Conservation (phyloP, 352 stramenopile species). For the Globisporangium iwayamae region DNA sequence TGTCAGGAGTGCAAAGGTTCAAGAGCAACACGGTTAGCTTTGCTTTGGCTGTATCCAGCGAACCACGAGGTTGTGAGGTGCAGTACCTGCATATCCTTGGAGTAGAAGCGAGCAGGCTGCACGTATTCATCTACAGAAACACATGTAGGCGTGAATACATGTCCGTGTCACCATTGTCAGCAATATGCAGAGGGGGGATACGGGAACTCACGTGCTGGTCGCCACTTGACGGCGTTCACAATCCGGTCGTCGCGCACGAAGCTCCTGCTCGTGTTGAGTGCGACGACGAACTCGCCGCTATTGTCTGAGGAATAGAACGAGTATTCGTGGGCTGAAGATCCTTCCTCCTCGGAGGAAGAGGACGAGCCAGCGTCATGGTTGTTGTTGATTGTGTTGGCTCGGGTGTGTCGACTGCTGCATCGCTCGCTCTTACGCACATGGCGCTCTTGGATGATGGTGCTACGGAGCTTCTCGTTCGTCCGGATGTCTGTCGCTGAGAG, state of each 20-base stretch:
- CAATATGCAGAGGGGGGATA: not conserved
- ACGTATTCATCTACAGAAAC: conserved; percentile 8
- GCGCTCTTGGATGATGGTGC: conserved; percentile 30
- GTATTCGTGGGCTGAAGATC: conserved; percentile 10
- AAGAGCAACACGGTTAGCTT: not conserved
- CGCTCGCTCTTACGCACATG: conserved; percentile 19
- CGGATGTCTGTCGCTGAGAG: conserved; percentile 26
- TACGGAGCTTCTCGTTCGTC: conserved; percentile 25
- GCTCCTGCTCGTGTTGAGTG: conserved; percentile 1
- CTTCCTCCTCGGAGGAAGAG: not conserved
- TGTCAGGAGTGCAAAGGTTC: conserved; percentile 9
- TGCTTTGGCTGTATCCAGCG: no score
- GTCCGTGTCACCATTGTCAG: not conserved
- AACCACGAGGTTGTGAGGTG: no score
- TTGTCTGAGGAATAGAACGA: conserved; percentile 4
- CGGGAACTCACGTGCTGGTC: conserved; percentile 13
- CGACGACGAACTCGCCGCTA: conserved; percentile 1
- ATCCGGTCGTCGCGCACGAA: conserved; percentile 19
- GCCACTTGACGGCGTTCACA: conserved; percentile 8
- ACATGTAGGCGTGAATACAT: not conserved
- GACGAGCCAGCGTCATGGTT: conserved; percentile 6
- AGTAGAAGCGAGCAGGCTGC: conserved; percentile 11
- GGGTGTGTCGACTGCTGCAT: not conserved
- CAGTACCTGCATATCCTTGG: conserved; percentile 17
- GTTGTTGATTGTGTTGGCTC: not conserved